A percentile compares a stretch with the other conserved stretches of the same genome.
phyloP scores from a whole-genome alignment of 2,329 filamentous ascomycete genomes.

The Nemania bipapillata region DNA sequence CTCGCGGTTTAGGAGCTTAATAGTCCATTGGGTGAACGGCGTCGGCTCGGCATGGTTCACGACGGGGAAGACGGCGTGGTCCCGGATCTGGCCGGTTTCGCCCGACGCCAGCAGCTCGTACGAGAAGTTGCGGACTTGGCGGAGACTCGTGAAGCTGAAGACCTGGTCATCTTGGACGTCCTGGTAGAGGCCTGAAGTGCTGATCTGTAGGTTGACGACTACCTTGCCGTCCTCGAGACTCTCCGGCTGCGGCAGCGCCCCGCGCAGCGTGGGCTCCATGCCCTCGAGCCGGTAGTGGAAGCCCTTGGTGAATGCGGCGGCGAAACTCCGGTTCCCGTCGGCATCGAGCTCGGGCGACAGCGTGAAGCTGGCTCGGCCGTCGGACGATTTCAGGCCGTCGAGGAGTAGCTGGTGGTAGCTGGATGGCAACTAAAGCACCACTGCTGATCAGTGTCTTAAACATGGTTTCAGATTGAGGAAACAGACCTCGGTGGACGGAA shows the following conservation, averaged over 20 bases:
- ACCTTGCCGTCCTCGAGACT: neutral
- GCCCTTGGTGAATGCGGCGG: neutral
- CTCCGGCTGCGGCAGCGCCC: neutral
- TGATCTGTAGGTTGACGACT: neutral
- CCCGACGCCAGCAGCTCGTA: neutral
- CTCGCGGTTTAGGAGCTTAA: neutral
- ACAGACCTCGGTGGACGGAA: no score
- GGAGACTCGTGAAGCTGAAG: neutral
- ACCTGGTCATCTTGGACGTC: conserved; percentile 5
- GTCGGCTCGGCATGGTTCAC: neutral
- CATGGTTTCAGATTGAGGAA: no score
- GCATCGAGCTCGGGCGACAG: neutral
- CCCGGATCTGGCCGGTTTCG: neutral
- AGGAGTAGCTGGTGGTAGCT: neutral
- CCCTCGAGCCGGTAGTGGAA: neutral
- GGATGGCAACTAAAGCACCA: neutral
- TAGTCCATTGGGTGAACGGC: conserved; percentile 3
- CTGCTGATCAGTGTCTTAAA: no score
- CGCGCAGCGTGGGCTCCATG: neutral
- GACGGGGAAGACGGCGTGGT: neutral
- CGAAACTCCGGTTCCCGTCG: neutral
- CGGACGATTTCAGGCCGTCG: neutral
- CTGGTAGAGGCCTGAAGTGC: conserved; percentile 1
- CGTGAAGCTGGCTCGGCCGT: neutral
- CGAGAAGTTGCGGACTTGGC: neutral